Base-by-base conservation (phyloP, 1,284 basidiomycete genomes). In the Spongiforma sp. region DNA sequence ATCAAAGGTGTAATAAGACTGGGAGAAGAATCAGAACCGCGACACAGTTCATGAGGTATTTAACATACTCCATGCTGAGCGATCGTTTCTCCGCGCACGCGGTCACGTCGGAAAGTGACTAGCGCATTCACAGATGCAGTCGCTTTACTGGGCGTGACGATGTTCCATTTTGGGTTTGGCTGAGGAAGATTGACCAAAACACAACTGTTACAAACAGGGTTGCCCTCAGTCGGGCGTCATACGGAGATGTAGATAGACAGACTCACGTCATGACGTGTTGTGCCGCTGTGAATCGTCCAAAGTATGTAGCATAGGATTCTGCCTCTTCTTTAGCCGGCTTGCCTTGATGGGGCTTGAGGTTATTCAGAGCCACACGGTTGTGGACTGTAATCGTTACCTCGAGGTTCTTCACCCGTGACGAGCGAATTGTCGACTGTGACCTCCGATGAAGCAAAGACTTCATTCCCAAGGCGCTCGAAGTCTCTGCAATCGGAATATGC, bases 1-100 rank as follows among this genome's bases (percentile, higher is more conserved):
- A n/a, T 69, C 67, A 61, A 75, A 73, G n/a, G 64, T 73, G 43
- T 73, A 75, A 34, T 73, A 69, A n/a, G 69, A 61, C 72, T 73
- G 56, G 21, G 34, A 48, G 53, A 21, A 9, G 19, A 3, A 24
- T 63, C 1, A 53, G 39, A 54, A 64, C 43, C 28, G 21, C 30
- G 1, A n/a, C 9, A 11, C 28, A 21, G 8, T 33, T 14, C 7
- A 8, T 5, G 19, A 41, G 50, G 8, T n/a, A n/a, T n/a, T 24
- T 15, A 26, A 43, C 71, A 64, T 37, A 74, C 72, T 56, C 72
- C 72, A 60, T 73, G 62, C 41, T 73, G 72, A 34, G 43, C 65
- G 33, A 62, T 50, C 6, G 68, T 65, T 28, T 74, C 74, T 17
- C 73, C 72, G 17, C 71, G 61, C 57, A 65, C 68, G 43, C 65